Base-by-base conservation (phyloP, 129 eudicot species). In the Oenanthe sinensis region DNA sequence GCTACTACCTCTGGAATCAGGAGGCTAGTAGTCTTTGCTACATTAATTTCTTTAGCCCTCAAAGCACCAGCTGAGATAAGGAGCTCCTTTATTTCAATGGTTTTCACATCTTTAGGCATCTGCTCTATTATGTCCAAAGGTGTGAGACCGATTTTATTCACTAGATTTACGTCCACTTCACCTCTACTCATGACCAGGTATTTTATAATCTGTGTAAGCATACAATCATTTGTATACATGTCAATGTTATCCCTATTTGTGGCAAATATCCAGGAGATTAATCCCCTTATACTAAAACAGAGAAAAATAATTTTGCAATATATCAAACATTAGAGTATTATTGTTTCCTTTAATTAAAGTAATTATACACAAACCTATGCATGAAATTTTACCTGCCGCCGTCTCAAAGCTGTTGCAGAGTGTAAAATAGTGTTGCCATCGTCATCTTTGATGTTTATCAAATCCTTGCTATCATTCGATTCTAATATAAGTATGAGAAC, bases 111-210 rank as follows among this genome's bases (percentile, higher is more conserved):
- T 65, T 65, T 65, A 10, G 71, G 71, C 71, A 65, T 65, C 7
- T 28, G 16, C 16, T 65, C 37, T 65, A 65, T 30, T 65, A 71
- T 42, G 37, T 72, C 72, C 24, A 80, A 55, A 19, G 82, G 58
- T 1, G 78, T 72, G 43, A 47, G 16, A 40, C 82, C 82, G 13
- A 49, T 80, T 72, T 40, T 58, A 80, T 71, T 42, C 33, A 46
- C 47, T 40, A 13, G 52, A 52, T 80, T 80, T 60, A 71, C 82
- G 4, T 16, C 26, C 14, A 52, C 75, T 17, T 71, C n/a, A 16
- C 11, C 71, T 75, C 48, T 75, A 0, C 33, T 22, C 10, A 5
- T 17, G 28, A 79, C n/a, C 49, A 79, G n/a, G 48, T 70, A 71
- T 40, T 73, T 79, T 36, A 79, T 26, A 16, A 71, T 80, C 78